Evolutionary conservation across 441 rosid species (phyloP).

Genomic region (Gossypium trilobum): DNA sequence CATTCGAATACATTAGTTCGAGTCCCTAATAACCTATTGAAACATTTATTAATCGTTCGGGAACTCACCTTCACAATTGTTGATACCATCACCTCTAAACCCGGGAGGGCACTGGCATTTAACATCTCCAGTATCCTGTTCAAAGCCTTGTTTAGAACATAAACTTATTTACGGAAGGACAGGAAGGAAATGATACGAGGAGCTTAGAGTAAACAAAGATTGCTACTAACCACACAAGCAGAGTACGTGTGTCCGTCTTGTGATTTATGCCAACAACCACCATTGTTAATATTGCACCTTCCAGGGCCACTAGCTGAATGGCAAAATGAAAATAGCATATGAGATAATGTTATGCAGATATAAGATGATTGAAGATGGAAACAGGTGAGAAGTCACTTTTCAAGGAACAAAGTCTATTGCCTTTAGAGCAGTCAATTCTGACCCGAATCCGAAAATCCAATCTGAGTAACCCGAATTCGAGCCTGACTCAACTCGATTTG

Average conservation of each 20-base stretch:
- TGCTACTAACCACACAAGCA: constrained; percentile 66
- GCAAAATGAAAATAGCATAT: constrained; percentile 6
- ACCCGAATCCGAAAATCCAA: no score
- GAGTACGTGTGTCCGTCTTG: constrained; percentile 57
- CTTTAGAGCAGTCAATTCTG: background rate
- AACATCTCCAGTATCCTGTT: constrained; percentile 51
- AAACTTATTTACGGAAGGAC: background rate
- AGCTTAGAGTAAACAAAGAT: background rate
- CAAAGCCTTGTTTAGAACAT: constrained; percentile 17
- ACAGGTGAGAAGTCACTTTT: background rate
- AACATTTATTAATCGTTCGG: background rate
- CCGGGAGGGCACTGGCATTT: constrained; percentile 87
- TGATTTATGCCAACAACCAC: constrained; percentile 87
- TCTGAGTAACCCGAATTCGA: no score
- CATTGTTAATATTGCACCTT: constrained; percentile 78
- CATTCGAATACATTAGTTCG: background rate
- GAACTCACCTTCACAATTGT: constrained; percentile 60
- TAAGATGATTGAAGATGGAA: constrained; percentile 2
- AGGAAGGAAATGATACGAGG: background rate
- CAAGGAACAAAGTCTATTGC: background rate
- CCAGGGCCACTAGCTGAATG: constrained; percentile 80
- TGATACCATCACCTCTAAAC: constrained; percentile 74
- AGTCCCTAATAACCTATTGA: background rate
- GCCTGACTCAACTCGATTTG: no score
- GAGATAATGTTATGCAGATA: background rate